Base-by-base conservation (phyloP, 441 rosid genomes). In the Corymbia calophylla region DNA sequence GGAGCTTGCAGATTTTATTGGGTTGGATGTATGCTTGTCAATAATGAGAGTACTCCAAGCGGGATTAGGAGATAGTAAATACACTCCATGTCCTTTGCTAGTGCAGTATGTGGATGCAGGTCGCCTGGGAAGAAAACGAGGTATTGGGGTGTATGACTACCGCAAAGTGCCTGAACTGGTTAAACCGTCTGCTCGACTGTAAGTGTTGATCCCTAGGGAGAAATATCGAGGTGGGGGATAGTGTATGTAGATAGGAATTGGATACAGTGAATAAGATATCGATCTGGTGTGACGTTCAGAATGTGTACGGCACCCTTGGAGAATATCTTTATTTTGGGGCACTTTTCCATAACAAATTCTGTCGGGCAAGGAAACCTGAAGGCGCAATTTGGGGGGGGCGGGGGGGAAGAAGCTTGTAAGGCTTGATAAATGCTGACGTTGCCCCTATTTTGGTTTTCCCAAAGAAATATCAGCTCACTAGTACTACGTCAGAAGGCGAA, bases 51-150 rank as follows among this genome's bases (percentile, higher is more conserved):
- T 95, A 73, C 95, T 97, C 91, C 95, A 95, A 53, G 68, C 92
- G 4, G 98, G 98, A 77, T 92, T 97, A n/a, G 98, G 98, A 39
- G 97, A 95, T 77, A 84, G 88, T 44, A 97, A 95, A 55, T 96
- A 97, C 82, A 90, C 95, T 86, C 97, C 98, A 1, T 97, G 98
- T 62, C 98, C 98, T 87, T 97, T 96, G 90, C 95, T 97, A 53
- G 96, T 94, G 92, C 99, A 93, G 92, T 95, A 95, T 88, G 99
- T 97, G 19, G 98, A 97, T 92, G 97, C 97, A 6, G 98, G 98
- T 60, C 94, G 95, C 35, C 91, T 95, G 53, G 99, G 99, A 85
- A 93, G 96, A 88, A 97, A 97, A 91, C 90, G 93, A 51, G 96
- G 96, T 35, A 10, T 95, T 35, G 98, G 99, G 49, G 98, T 97